Percentiles rank a stretch among this genome's conserved stretches.
Evolutionary conservation across 2,329 filamentous ascomycete genomes (phyloP).

Genomic region (Verticillium nubilum): DNA sequence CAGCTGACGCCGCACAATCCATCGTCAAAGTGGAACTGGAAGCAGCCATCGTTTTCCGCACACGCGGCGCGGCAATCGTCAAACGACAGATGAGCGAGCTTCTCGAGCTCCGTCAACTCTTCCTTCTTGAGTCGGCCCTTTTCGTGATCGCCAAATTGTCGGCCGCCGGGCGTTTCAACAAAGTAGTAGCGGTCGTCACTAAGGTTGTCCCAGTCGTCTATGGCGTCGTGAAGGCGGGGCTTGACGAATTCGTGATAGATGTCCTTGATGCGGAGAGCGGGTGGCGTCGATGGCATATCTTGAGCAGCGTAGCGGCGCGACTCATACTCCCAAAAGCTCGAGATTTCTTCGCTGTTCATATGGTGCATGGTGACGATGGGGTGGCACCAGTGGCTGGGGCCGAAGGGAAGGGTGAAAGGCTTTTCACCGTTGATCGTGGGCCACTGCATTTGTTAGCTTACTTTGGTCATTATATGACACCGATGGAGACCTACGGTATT

Average conservation of each 20-base stretch:
- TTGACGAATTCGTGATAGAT: conserved; percentile 41
- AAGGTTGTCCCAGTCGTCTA: conserved; percentile 49
- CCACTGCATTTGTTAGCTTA: conserved; percentile 26
- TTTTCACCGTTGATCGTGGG: conserved; percentile 53
- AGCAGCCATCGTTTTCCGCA: conserved; percentile 26
- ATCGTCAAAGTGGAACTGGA: conserved; percentile 35
- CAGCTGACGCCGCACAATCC: conserved; percentile 29
- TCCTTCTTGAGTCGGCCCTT: conserved; percentile 24
- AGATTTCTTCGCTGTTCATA: conserved; percentile 43
- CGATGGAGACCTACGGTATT: conserved; percentile 31
- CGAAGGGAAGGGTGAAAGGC: conserved; percentile 42
- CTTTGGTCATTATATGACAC: not conserved
- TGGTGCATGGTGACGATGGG: conserved; percentile 53
- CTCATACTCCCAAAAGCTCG: conserved; percentile 46
- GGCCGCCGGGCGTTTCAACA: conserved; percentile 18
- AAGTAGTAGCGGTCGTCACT: conserved; percentile 39
- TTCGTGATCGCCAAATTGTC: conserved; percentile 24
- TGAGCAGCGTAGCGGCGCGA: conserved; percentile 24
- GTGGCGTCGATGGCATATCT: conserved; percentile 10
- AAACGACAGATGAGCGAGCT: conserved; percentile 33
- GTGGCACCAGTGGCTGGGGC: conserved; percentile 46
- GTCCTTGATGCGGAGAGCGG: conserved; percentile 38
- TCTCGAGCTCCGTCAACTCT: conserved; percentile 28
- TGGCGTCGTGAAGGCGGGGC: conserved; percentile 28
- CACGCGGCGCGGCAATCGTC: conserved; percentile 41